Evolutionary conservation across 495 filamentous ascomycete species (phyloP).

Genomic region (Sporormia fimetaria): DNA sequence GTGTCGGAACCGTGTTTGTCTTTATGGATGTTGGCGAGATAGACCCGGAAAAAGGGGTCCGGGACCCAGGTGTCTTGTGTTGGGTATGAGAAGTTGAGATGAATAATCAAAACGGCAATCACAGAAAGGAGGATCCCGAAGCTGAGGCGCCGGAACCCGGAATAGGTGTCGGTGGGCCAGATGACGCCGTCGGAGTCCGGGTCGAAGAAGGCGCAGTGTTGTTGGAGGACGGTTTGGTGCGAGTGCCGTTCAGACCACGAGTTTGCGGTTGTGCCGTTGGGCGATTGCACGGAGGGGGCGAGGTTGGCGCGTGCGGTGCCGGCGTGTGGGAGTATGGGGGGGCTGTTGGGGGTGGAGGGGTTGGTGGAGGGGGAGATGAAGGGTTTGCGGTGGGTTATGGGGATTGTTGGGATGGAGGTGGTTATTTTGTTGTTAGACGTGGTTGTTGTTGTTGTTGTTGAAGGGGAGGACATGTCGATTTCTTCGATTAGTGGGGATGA

Average conservation of each 20-base stretch:
- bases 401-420: too few species aligned
- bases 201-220: conserved; percentile 47
- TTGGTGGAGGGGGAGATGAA: too few species aligned
- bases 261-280: conserved; percentile 9
- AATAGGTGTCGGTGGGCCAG: conserved; percentile 42
- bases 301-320: conserved; percentile 14
- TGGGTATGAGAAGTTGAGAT: conserved; percentile 15
- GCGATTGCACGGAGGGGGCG: conserved; percentile 1
- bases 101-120: conserved; percentile 12
- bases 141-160: conserved; percentile 43
- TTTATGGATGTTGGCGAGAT: conserved; percentile 9
- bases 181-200: conserved; percentile 42
- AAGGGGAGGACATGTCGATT: too few species aligned
- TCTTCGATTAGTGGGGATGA: too few species aligned
- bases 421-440: too few species aligned
- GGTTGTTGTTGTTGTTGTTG: too few species aligned
- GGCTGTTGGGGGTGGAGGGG: too few species aligned
- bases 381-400: too few species aligned
- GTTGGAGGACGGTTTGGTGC: conserved; percentile 37
- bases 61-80: conserved; percentile 6
- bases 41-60: conserved; percentile 18
- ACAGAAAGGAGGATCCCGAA: conserved; percentile 30
- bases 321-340: too few species aligned
- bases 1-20: conserved; percentile 19
- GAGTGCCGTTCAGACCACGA: conserved; percentile 7